phyloP scores from a whole-genome alignment of 75 land plant species.

The Cunninghamia lanceolata region DNA sequence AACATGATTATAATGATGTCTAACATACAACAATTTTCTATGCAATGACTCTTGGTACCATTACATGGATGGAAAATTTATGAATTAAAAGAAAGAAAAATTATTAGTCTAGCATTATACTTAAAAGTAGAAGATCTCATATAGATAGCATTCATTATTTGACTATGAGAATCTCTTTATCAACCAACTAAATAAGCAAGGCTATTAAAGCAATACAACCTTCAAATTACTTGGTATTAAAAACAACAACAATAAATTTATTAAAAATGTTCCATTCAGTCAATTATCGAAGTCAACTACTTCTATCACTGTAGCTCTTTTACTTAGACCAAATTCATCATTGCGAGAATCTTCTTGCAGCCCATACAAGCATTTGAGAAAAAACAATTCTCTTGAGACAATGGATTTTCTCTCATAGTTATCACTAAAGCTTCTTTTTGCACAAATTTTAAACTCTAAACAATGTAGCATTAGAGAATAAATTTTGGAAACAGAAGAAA shows the following conservation, averaged over 20 bases:
- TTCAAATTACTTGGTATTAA: neutral
- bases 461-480: neutral
- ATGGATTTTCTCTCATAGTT: neutral
- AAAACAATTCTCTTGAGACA: neutral
- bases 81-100: too few species aligned
- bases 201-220: neutral
- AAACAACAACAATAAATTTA: too few species aligned
- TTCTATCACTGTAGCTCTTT: neutral
- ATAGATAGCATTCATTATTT: too few species aligned
- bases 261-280: neutral
- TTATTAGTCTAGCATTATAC: too few species aligned
- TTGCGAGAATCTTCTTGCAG: neutral
- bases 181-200: neutral
- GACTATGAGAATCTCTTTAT: neutral
- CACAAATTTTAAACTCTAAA: neutral
- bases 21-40: neutral
- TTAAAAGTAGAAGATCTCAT: too few species aligned
- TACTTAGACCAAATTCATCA: neutral
- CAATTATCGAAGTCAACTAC: neutral
- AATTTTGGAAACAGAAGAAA: neutral
- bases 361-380: neutral
- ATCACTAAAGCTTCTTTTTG: neutral
- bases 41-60: neutral
- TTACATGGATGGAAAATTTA: too few species aligned
- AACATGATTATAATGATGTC: neutral